phyloP scores from a whole-genome alignment of 2,329 filamentous ascomycete species.

The Botryotinia convoluta region DNA sequence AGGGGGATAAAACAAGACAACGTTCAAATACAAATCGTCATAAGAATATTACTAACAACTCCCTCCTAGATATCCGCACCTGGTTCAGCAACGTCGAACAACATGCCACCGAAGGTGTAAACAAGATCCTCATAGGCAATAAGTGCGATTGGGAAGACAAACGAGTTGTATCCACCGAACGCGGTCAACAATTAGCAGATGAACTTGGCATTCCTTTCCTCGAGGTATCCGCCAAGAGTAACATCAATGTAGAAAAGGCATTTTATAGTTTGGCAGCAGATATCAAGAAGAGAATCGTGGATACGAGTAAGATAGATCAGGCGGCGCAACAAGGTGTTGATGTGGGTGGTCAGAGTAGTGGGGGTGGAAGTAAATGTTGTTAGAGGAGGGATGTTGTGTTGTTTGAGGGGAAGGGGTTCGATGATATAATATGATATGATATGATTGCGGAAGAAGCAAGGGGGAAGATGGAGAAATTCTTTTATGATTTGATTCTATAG shows the following conservation, averaged over 20 bases:
- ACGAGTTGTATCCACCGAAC: conserved; percentile 87
- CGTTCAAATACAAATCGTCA: not conserved
- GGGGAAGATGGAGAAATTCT: conserved; percentile 22
- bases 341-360: conserved; percentile 60
- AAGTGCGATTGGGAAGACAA: conserved; percentile 99
- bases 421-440: not conserved
- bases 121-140: conserved; percentile 99
- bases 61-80: conserved; percentile 80
- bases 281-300: conserved; percentile 98
- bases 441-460: not conserved
- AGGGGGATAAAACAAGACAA: not conserved
- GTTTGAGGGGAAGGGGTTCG: not conserved
- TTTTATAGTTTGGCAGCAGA: conserved; percentile 94
- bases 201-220: conserved; percentile 98
- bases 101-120: conserved; percentile 97
- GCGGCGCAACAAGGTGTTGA: conserved; percentile 59
- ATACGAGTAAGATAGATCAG: conserved; percentile 78
- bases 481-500: conserved; percentile 10
- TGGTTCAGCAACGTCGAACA: conserved; percentile 99
- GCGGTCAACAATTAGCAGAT: conserved; percentile 88
- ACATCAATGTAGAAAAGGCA: conserved; percentile 99
- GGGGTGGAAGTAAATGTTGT: conserved; percentile 70
- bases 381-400: conserved; percentile 44
- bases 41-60: not conserved
- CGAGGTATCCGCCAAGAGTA: conserved; percentile 97